Evolutionary conservation across 1,284 basidiomycete genomes (phyloP).

Genomic region (Papiliotrema flavescens): DNA sequence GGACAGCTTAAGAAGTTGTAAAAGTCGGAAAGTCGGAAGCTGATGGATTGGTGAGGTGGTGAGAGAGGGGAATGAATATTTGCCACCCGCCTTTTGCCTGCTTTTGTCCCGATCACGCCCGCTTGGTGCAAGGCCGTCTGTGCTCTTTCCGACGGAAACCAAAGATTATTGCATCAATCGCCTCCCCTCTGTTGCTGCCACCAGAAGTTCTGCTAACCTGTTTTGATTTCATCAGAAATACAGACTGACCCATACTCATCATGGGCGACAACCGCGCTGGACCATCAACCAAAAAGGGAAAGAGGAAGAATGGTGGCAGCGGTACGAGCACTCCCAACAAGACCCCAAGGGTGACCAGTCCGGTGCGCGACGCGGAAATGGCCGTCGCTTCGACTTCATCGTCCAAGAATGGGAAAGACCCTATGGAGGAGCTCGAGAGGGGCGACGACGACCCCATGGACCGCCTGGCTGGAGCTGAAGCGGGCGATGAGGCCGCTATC

Average conservation of each 20-base stretch:
- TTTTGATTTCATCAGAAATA: not conserved
- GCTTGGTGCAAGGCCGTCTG: not conserved
- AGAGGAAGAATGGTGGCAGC: constrained; percentile 10
- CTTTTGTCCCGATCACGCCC: not conserved
- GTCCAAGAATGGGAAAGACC: constrained; percentile 9
- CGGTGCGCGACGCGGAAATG: constrained; percentile 10
- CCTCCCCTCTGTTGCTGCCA: not conserved
- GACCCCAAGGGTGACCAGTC: constrained; percentile 14
- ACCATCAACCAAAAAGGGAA: constrained; percentile 9
- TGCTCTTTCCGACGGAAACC: not conserved
- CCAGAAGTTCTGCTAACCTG: constrained; percentile 1
- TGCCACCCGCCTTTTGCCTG: not conserved
- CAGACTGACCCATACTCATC: no score
- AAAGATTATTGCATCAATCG: not conserved
- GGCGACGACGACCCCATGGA: constrained; percentile 24
- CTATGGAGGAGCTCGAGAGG: constrained; percentile 13
- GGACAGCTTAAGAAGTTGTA: not conserved
- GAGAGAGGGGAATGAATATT: not conserved
- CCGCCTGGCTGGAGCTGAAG: constrained; percentile 12
- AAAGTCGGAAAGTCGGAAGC: not conserved
- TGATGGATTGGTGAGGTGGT: not conserved
- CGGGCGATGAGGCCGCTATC: constrained; percentile 12
- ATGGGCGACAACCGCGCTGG: constrained; percentile 1
- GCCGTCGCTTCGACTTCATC: not conserved
- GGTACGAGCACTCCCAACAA: constrained; percentile 19